A percentile compares a stretch with the other conserved stretches of the same genome.
Conservation (phyloP, 495 filamentous ascomycete species). For the Astrothelium macrocarpum region DNA sequence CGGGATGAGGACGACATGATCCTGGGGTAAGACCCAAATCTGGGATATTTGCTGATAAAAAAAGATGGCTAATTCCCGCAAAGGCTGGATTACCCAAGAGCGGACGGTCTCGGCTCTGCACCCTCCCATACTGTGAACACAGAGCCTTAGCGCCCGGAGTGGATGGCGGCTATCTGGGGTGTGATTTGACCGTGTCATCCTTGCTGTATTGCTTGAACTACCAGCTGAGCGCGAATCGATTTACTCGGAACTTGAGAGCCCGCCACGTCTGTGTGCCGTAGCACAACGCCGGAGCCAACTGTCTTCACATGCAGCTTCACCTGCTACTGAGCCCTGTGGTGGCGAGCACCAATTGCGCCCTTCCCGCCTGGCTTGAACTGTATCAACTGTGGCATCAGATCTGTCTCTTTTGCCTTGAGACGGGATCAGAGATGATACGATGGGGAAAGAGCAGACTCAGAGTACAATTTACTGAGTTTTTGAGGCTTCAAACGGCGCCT, state of each 20-base stretch:
- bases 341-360: not conserved
- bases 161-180: not conserved
- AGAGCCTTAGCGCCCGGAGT: not conserved
- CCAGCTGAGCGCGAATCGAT: constrained; percentile 1
- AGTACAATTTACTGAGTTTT: not conserved
- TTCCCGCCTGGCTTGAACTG: not conserved
- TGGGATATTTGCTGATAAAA: not conserved
- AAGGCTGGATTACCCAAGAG: not conserved
- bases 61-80: not conserved
- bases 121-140: not conserved
- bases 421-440: not conserved
- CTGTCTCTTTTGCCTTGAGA: not conserved
- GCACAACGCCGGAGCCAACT: not conserved
- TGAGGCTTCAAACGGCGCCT: not conserved
- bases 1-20: not conserved
- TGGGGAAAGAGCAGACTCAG: not conserved
- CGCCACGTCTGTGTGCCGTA: not conserved
- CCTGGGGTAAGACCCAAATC: not conserved
- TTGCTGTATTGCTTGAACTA: not conserved
- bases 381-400: not conserved
- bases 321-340: not conserved
- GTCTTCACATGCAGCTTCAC: not conserved
- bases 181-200: not conserved
- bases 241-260: not conserved
- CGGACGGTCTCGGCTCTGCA: not conserved